Base-by-base conservation (phyloP, 2,329 filamentous ascomycete species). In the Paecilomyces variotii region DNA sequence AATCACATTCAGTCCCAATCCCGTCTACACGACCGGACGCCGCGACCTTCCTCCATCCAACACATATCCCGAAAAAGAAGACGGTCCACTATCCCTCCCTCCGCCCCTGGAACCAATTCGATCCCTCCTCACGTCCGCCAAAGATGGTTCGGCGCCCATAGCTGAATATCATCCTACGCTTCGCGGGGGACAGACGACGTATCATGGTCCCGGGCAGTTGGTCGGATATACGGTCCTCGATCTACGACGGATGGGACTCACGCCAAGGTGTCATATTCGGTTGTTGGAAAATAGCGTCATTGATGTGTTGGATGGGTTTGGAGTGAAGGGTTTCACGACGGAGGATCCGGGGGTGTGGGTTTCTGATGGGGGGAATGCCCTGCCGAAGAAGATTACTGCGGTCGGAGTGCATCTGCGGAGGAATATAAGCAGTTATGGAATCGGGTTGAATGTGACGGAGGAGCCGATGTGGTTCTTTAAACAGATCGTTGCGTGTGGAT, bases 211-310 rank as follows among this genome's bases (percentile, higher is more conserved):
- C 0, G 93, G 93, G 0, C 94, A 99, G 72, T 77, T 96, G 54
- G 89, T 97, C 35, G 85, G 92, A n/a, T 99, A 96, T 79, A 91
- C 93, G 2, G 84, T 97, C 55, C 72, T 96, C n/a, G 91, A 96
- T 72, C 81, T 97, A 58, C 84, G 84, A 57, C 80, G 83, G 10
- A 83, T 91, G 63, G 76, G 77, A 0, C 78, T 94, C 24, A 86
- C 83, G 3, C 87, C 94, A 11, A 80, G 90, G 19, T 84, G 83
- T 61, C 96, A 96, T 74, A 88, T 96, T 4, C 82, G 85, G 35
- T 74, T 91, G 32, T 81, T 99, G 1, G 92, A 99, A 72, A 80
- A 86, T 60, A 86, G 84, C 0, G 87, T 95, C 0, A 88, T 91
- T 45, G 81, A 82, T 5, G 80, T 87, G 0, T 83, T 94, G 30